Base-by-base conservation (phyloP, 768 basidiomycete genomes). In the Cubamyces sp. region DNA sequence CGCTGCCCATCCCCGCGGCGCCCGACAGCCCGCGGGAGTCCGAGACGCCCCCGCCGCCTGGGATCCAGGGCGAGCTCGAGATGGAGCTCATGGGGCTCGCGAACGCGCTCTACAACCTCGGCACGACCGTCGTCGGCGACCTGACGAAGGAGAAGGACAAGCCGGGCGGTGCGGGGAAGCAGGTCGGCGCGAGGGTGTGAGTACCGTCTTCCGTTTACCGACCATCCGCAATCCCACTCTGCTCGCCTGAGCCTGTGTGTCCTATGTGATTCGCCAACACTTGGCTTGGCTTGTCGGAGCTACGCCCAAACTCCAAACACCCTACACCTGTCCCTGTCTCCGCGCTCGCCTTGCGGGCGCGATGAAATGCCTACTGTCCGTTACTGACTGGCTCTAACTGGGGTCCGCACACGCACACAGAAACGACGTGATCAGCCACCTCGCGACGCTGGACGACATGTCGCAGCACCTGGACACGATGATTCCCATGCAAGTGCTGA, bases 121-220 rank as follows among this genome's bases (percentile, higher is more conserved):
- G 90, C 23, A 91, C 90, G 5, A 92, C 91, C 0, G 90, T 92
- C 21, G 87, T 92, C 69, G 90, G 88, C 49, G 91, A 93, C 72
- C 85, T 88, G 3, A 90, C 89, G 15, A 92, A 90, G 74, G 91
- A 91, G 67, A 83, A 85, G 52, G 88, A 90, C 66, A 88, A 86
- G 60, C 82, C 84, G 14, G 86, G 81, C 37, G 69, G 69, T 4
- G 86, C 83, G 1, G 86, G 81, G 21, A 93, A 92, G 71, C 89
- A 86, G 66, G 90, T 92, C 28, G 91, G 90, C n/a, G 73, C 82
- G 53, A 79, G 89, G 70, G 90, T 88, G 90, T 91, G 76, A 63
- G 84, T 75, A 18, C 43, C 25, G 30, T 50, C 6, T 57, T 45
- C 15, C 7, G 7, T 19, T 25, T 19, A 14, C 25, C 23, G 8